Evolutionary conservation across 257 asterid genomes (phyloP), one percentile per base, ranked within the genome.

Genomic region (Datura wrightii): DNA sequence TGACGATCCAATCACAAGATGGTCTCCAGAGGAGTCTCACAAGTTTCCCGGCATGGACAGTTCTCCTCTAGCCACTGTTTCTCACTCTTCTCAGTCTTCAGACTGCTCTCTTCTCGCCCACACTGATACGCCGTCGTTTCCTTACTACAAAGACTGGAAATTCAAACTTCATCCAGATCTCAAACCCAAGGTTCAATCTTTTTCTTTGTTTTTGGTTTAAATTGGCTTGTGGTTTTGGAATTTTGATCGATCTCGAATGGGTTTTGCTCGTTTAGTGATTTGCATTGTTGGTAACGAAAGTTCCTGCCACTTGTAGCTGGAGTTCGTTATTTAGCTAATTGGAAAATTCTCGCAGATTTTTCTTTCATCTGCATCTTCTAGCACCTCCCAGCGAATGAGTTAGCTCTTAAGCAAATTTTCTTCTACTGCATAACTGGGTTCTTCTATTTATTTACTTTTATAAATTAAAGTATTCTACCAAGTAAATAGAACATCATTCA

Each of bases 41-140:
- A 84, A 87, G 85, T 90, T 90, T 66, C 93, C 93, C 3, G 93
- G 93, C 37, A 90, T 90, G 93, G 93, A 87, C 13, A 81, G 82
- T 63, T 85, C 93, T 11, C 88, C 87, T 52, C 41, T 83, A 5
- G 81, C 90, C 79, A 89, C 88, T 18, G 59, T 74, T 7, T 78
- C 69, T 16, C 90, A 82, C 79, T 81, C 86, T 42, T 71, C 84
- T n/a, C 85, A 50, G 31, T 81, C 86, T 5, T 82, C 91, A 13
- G 89, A 89, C 58, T 90, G 91, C 39, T 88, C 91, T 70, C 79
- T 85, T 24, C 87, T 89, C 8, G 86, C 86, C 3, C 85, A 79
- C 14, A 11, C 78, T 6, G 78, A 72, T 37, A 48, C 83, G 79
- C 85, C 86, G n/a, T 84, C 93, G 18, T 89, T 92, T 53, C 92